Percentiles rank a stretch among this genome's conserved stretches.
These are phyloP conservation scores for Centella asiatica DNA, from an alignment of 129 eudicot genomes.

Conservation along the genomic window DNA sequence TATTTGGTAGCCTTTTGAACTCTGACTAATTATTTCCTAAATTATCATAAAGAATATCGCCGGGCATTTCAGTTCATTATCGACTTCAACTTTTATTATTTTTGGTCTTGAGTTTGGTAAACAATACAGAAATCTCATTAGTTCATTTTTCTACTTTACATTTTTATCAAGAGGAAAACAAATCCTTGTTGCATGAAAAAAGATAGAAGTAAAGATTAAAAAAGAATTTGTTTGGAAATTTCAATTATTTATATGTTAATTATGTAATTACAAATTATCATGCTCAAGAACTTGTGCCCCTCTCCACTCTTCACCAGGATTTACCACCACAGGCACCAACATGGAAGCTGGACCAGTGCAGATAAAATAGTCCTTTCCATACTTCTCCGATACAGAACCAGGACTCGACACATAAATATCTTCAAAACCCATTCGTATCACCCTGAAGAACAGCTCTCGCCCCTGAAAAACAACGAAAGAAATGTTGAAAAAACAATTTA, in stretches of 20 bases:
- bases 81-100: too few relatives aligned
- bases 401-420: conserved; percentile 83
- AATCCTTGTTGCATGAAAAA: too few relatives aligned
- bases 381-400: conserved; percentile 58
- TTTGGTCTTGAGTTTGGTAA: too few relatives aligned
- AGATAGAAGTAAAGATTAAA: too few relatives aligned
- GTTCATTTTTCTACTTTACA: too few relatives aligned
- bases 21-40: too few relatives aligned
- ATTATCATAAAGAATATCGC: too few relatives aligned
- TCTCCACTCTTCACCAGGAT: conserved; percentile 91
- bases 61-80: too few relatives aligned
- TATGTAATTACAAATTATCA: conserved; percentile 55
- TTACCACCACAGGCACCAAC: conserved; percentile 62
- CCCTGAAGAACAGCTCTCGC: conserved; percentile 58
- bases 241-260: conserved; percentile 3
- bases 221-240: background rate
- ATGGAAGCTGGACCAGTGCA: conserved; percentile 82
- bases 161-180: too few relatives aligned
- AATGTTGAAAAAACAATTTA: conserved; percentile 10
- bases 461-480: conserved; percentile 35
- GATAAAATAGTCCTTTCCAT: conserved; percentile 66
- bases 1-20: too few relatives aligned
- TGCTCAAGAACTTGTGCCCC: conserved; percentile 93
- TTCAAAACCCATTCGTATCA: conserved; percentile 76
- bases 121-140: too few relatives aligned